Conservation (phyloP, 2,329 filamentous ascomycete genomes). For the Phyllosticta citribraziliensis region DNA sequence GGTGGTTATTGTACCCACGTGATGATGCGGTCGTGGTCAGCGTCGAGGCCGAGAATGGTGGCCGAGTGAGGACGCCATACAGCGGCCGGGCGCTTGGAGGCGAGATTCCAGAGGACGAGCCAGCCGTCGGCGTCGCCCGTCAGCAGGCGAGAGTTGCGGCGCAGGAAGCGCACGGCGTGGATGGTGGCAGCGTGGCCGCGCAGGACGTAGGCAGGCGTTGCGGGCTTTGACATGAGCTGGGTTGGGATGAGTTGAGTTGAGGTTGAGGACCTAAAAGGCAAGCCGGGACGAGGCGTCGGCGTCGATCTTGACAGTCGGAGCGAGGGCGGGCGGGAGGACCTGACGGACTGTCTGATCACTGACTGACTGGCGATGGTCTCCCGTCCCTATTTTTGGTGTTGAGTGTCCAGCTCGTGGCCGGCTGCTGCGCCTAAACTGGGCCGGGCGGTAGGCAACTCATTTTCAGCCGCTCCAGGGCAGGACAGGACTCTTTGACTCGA, state of each 20-base stretch:
- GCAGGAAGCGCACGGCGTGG: conserved; percentile 65
- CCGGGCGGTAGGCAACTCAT: too few relatives aligned
- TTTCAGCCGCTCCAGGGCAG: too few relatives aligned
- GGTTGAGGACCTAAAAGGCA: too few relatives aligned
- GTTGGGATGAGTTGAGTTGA: too few relatives aligned
- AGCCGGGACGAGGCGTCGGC: neutral
- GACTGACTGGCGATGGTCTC: too few relatives aligned
- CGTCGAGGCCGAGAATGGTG: conserved; percentile 65
- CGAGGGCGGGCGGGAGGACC: conserved; percentile 2
- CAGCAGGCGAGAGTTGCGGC: conserved; percentile 63
- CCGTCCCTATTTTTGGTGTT: too few relatives aligned
- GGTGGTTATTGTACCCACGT: conserved; percentile 51
- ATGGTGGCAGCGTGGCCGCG: conserved; percentile 77
- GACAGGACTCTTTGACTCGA: too few relatives aligned
- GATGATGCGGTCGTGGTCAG: conserved; percentile 56
- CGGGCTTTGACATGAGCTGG: conserved; percentile 23
- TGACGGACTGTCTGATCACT: too few relatives aligned
- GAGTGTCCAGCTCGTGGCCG: too few relatives aligned
- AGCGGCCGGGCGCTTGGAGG: conserved; percentile 67
- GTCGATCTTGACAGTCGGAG: neutral
- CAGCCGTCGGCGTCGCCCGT: conserved; percentile 88
- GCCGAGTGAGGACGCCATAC: conserved; percentile 81
- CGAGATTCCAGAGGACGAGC: conserved; percentile 75
- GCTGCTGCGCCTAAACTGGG: too few relatives aligned
- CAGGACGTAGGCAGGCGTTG: conserved; percentile 59